These are phyloP conservation scores for Gastrolobium villosum DNA, from an alignment of 306 rosid genomes.

Conservation along the genomic window DNA sequence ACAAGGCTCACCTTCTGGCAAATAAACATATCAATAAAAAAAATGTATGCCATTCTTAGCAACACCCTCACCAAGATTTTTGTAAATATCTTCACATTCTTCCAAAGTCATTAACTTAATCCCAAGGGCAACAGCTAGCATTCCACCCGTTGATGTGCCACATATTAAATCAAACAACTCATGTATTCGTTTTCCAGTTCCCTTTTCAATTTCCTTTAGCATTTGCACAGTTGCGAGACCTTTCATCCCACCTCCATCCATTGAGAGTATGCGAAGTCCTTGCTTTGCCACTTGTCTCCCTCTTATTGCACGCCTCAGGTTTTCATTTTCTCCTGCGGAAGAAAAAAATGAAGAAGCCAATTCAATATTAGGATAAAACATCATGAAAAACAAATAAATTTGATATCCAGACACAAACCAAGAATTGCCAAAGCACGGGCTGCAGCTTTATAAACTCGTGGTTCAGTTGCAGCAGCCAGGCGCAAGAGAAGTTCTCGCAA, in stretches of 20 bases:
- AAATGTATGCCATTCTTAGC: slow-evolving; percentile 36
- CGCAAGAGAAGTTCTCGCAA: slow-evolving; percentile 86
- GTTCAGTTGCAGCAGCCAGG: slow-evolving; percentile 76
- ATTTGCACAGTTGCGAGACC: slow-evolving; percentile 95
- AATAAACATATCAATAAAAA: slow-evolving; percentile 36
- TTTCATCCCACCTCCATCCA: slow-evolving; percentile 99
- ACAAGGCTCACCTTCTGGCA: background rate
- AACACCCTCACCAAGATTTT: slow-evolving; percentile 82
- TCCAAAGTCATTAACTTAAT: slow-evolving; percentile 85
- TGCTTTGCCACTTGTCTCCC: slow-evolving; percentile 91
- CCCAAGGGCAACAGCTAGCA: slow-evolving; percentile 97
- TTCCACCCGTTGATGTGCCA: slow-evolving; percentile 98
- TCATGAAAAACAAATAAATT: slow-evolving; percentile 35
- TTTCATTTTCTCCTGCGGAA: slow-evolving; percentile 88
- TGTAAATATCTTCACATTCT: slow-evolving; percentile 94
- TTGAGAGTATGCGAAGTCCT: slow-evolving; percentile 94
- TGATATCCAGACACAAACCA: slow-evolving; percentile 67
- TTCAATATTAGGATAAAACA: slow-evolving; percentile 40
- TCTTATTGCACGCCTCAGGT: slow-evolving; percentile 85
- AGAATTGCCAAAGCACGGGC: slow-evolving; percentile 99
- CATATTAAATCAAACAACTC: slow-evolving; percentile 97
- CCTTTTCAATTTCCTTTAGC: slow-evolving; percentile 94
- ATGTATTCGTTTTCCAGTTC: slow-evolving; percentile 90
- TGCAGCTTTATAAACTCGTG: slow-evolving; percentile 94
- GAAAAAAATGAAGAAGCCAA: slow-evolving; percentile 37